Evolutionary conservation across 257 asterid genomes (phyloP).

Genomic region (Fraxinus cuspidata): DNA sequence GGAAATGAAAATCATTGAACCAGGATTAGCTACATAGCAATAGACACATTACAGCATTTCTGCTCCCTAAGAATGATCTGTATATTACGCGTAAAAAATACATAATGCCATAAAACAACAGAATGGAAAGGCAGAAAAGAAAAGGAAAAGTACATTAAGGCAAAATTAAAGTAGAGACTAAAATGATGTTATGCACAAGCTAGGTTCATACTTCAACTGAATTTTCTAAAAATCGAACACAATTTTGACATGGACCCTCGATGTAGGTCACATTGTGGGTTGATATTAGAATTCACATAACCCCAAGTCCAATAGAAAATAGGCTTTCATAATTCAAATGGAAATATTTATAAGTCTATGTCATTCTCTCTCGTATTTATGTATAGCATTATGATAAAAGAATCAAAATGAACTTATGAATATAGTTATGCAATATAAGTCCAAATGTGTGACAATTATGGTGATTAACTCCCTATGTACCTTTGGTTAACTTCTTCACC

Average conservation of each 20-base stretch:
- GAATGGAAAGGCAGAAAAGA: not conserved
- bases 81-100: not conserved
- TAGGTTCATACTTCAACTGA: constrained; percentile 9
- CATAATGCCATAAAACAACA: not conserved
- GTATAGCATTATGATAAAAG: not conserved
- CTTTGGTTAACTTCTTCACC: constrained; percentile 66
- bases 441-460: constrained; percentile 2
- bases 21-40: not conserved
- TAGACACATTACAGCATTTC: not conserved
- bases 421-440: not conserved
- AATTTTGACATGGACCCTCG: not conserved
- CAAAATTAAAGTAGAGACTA: not conserved
- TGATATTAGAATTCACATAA: constrained; percentile 14
- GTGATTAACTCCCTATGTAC: constrained; percentile 60
- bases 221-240: not conserved
- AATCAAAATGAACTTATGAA: not conserved
- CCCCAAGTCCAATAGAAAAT: constrained; percentile 2
- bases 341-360: not conserved
- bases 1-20: not conserved
- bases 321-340: not conserved
- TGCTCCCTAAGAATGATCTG: not conserved
- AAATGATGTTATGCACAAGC: not conserved
- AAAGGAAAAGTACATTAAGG: not conserved
- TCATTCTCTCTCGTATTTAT: constrained; percentile 22
- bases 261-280: not conserved